Conservation (phyloP, 2,329 filamentous ascomycete species). For the Colletotrichum plurivorum region DNA sequence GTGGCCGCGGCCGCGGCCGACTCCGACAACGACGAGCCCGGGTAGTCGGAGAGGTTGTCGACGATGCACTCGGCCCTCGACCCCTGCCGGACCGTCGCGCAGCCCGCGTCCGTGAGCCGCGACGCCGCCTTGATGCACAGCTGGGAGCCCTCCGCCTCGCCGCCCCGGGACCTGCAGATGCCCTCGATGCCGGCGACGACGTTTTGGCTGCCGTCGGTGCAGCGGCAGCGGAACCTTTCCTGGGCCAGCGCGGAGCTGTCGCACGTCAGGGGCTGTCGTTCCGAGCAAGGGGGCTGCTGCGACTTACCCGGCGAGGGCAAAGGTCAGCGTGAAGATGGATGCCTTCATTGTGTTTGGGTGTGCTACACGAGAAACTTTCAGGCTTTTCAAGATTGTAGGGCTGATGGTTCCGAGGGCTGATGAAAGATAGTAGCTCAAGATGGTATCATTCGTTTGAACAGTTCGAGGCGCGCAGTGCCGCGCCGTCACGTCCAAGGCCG, state of each 20-base stretch:
- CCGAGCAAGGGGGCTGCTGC: neutral
- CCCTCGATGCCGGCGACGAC: conserved; percentile 3
- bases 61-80: conserved; percentile 13
- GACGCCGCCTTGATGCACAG: conserved; percentile 12
- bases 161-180: conserved; percentile 5
- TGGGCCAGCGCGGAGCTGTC: conserved; percentile 3
- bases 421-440: too few species aligned
- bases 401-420: too few species aligned
- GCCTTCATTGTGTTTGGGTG: neutral
- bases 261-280: neutral
- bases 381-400: too few species aligned
- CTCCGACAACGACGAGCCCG: too few species aligned
- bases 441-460: too few species aligned
- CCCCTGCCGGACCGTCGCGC: conserved; percentile 8
- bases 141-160: neutral
- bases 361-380: too few species aligned
- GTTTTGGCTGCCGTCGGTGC: neutral
- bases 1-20: too few species aligned
- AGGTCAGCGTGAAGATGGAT: neutral
- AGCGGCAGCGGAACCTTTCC: conserved; percentile 16
- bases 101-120: conserved; percentile 2
- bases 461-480: conserved; percentile 69
- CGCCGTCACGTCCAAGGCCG: conserved; percentile 66
- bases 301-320: neutral
- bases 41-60: conserved; percentile 4